Evolutionary conservation across 371 early-diverging fungal genomes (phyloP).

Genomic region (Apophysomyces variabilis): DNA sequence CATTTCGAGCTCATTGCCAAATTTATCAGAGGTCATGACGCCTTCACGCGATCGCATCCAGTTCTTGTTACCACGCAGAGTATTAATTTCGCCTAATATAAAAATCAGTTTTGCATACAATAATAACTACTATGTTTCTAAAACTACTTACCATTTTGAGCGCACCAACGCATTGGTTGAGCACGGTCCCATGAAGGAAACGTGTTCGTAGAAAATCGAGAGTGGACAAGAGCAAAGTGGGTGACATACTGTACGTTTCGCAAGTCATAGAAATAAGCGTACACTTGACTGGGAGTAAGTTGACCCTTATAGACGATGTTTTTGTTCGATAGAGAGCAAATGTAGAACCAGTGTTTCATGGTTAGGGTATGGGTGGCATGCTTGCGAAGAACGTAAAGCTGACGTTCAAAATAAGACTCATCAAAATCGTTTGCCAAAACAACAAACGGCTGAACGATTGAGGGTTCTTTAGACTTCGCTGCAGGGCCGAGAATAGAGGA

Average conservation of each 20-base stretch:
- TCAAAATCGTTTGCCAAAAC: slow-evolving; percentile 63
- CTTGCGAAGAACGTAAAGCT: slow-evolving; percentile 90
- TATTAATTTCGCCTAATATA: slow-evolving; percentile 92
- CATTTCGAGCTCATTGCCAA: slow-evolving; percentile 78
- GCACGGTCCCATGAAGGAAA: slow-evolving; percentile 98
- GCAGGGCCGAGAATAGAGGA: slow-evolving; percentile 88
- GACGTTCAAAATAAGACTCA: slow-evolving; percentile 79
- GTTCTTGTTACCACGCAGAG: slow-evolving; percentile 97
- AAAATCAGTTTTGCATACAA: neutral
- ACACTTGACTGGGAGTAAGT: slow-evolving; percentile 93
- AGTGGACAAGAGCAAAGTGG: slow-evolving; percentile 96
- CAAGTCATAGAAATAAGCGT: slow-evolving; percentile 89
- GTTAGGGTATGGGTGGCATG: slow-evolving; percentile 81
- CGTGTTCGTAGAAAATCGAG: slow-evolving; percentile 98
- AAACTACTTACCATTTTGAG: slow-evolving; percentile 88
- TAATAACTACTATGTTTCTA: neutral
- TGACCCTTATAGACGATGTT: slow-evolving; percentile 97
- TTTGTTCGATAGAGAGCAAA: slow-evolving; percentile 91
- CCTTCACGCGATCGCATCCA: slow-evolving; percentile 99
- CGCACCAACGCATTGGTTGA: slow-evolving; percentile 96
- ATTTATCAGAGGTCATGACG: slow-evolving; percentile 81
- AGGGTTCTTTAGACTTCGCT: slow-evolving; percentile 90
- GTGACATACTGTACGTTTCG: slow-evolving; percentile 77
- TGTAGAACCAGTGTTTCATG: slow-evolving; percentile 91
- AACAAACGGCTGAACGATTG: slow-evolving; percentile 93